Evolutionary conservation across 2,329 filamentous ascomycete species (phyloP).

Genomic region (Colletotrichum horii): DNA sequence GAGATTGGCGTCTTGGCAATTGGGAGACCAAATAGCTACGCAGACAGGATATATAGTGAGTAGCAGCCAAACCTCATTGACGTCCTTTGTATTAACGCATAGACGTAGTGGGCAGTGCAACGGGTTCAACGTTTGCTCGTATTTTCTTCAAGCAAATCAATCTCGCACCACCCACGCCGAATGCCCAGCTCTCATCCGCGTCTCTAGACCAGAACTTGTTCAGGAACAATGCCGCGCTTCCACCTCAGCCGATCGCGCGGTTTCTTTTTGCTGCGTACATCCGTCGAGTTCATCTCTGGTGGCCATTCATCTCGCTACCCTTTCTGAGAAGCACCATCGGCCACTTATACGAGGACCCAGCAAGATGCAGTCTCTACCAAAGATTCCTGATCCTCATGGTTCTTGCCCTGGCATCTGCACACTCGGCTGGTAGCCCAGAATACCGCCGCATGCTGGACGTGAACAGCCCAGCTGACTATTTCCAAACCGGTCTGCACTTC

Average conservation of each 20-base stretch:
- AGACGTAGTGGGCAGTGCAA: slow-evolving; percentile 25
- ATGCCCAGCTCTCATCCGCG: not conserved
- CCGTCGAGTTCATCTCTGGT: slow-evolving; percentile 28
- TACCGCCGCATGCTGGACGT: slow-evolving; percentile 25
- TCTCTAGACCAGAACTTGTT: not conserved
- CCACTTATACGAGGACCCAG: slow-evolving; percentile 20
- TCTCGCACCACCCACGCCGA: not conserved
- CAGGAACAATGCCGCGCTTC: slow-evolving; percentile 23
- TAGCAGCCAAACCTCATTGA: not conserved
- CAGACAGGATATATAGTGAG: slow-evolving; percentile 25
- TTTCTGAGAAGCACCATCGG: slow-evolving; percentile 17
- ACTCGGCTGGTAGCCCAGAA: slow-evolving; percentile 12
- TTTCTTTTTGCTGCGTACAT: slow-evolving; percentile 25
- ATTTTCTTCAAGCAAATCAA: slow-evolving; percentile 30
- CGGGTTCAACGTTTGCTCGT: slow-evolving; percentile 29
- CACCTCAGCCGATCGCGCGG: slow-evolving; percentile 22
- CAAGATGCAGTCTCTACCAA: slow-evolving; percentile 14
- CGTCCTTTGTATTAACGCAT: not conserved
- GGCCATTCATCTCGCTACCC: slow-evolving; percentile 28
- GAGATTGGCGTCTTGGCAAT: slow-evolving; percentile 27
- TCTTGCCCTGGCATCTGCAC: slow-evolving; percentile 23
- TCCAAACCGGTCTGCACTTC: slow-evolving; percentile 25
- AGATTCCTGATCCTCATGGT: slow-evolving; percentile 24
- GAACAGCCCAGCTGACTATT: slow-evolving; percentile 25
- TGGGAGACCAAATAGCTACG: slow-evolving; percentile 19